These are phyloP conservation scores for Ophiostoma sp. DNA, from an alignment of 2,329 filamentous ascomycete species.

Conservation along the genomic window DNA sequence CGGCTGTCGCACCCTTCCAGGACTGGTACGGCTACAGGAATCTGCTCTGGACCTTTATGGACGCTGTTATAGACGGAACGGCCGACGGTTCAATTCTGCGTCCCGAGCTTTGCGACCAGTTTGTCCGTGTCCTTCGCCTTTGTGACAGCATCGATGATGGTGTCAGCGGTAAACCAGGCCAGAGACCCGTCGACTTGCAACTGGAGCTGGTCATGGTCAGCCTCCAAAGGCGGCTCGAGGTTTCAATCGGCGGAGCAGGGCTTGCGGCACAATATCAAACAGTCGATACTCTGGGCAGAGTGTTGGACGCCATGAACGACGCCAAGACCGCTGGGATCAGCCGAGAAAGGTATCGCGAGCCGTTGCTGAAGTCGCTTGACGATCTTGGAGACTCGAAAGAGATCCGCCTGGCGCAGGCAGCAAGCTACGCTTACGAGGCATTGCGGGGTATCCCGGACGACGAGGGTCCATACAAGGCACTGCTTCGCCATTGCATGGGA, in stretches of 20 bases:
- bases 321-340: not conserved
- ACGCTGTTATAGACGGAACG: not conserved
- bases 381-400: not conserved
- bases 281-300: not conserved
- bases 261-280: not conserved
- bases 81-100: not conserved
- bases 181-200: not conserved
- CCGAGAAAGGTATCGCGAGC: not conserved
- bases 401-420: not conserved
- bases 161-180: too few species aligned
- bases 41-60: not conserved
- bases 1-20: not conserved
- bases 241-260: not conserved
- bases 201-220: not conserved
- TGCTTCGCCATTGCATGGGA: not conserved
- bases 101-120: not conserved
- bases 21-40: not conserved
- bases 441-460: not conserved
- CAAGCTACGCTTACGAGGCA: not conserved
- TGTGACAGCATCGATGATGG: not conserved
- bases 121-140: not conserved
- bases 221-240: not conserved
- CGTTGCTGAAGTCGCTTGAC: not conserved
- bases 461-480: not conserved
- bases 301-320: constrained; percentile 13